Evolutionary conservation across 2,329 filamentous ascomycete genomes (phyloP).

Genomic region (Penicillium polonicum): DNA sequence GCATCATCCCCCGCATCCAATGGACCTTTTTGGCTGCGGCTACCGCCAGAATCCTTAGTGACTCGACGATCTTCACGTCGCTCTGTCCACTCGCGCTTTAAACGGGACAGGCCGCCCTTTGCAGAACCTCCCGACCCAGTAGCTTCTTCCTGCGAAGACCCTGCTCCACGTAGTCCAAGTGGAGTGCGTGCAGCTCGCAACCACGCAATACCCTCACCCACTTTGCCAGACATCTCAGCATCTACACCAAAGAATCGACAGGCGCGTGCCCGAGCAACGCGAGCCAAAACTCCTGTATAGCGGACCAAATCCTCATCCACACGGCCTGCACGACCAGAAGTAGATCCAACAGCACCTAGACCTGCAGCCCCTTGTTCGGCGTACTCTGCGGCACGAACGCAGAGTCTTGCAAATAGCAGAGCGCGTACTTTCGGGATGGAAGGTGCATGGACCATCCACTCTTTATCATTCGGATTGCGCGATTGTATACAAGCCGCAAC

Average conservation of each 20-base stretch:
- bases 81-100: constrained; percentile 74
- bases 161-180: constrained; percentile 60
- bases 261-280: constrained; percentile 76
- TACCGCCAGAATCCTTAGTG: constrained; percentile 59
- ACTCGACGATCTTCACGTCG: constrained; percentile 76
- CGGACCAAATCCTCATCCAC: constrained; percentile 65
- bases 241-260: constrained; percentile 90
- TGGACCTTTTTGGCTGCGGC: constrained; percentile 30
- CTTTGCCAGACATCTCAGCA: constrained; percentile 76
- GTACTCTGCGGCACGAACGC: constrained; percentile 84
- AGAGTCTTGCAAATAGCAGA: constrained; percentile 82
- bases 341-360: constrained; percentile 41
- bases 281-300: constrained; percentile 73
- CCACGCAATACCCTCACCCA: constrained; percentile 85
- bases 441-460: constrained; percentile 95
- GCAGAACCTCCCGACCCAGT: neutral
- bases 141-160: constrained; percentile 4
- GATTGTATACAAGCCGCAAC: constrained; percentile 77
- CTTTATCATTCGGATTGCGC: constrained; percentile 77
- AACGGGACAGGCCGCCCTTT: constrained; percentile 45
- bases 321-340: constrained; percentile 20
- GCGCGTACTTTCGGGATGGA: constrained; percentile 86
- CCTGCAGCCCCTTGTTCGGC: constrained; percentile 67
- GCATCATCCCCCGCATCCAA: constrained; percentile 67
- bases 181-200: constrained; percentile 73